Conservation (phyloP, 768 basidiomycete genomes). For the Pleurotus tuber-regium region DNA sequence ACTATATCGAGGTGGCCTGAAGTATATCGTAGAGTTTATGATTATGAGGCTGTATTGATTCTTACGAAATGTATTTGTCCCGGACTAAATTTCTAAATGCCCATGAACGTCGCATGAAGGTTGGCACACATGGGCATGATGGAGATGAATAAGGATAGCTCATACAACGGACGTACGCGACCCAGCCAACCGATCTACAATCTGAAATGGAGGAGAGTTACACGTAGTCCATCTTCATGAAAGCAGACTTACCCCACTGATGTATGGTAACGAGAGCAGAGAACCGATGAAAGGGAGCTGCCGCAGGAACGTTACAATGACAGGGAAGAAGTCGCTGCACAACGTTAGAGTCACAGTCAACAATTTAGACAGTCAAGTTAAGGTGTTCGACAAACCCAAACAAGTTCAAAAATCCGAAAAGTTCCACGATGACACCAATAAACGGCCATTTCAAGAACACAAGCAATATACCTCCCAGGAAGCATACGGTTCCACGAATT, state of each 20-base stretch:
- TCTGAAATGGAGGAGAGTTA: slow-evolving; percentile 46
- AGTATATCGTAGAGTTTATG: background rate
- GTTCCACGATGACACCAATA: slow-evolving; percentile 89
- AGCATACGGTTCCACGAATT: slow-evolving; percentile 84
- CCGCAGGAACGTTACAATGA: slow-evolving; percentile 93
- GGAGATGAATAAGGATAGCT: slow-evolving; percentile 19
- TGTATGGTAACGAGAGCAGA: slow-evolving; percentile 81
- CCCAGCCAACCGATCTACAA: slow-evolving; percentile 77
- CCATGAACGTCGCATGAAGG: too few relatives aligned
- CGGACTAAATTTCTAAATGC: too few relatives aligned
- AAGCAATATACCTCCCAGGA: slow-evolving; percentile 86
- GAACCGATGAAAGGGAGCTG: slow-evolving; percentile 93
- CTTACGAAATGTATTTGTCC: background rate
- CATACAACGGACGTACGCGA: slow-evolving; percentile 74
- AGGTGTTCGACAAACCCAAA: slow-evolving; percentile 71
- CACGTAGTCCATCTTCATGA: too few relatives aligned
- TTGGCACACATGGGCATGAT: too few relatives aligned
- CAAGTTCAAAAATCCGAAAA: slow-evolving; percentile 94
- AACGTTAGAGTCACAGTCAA: background rate
- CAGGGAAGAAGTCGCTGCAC: slow-evolving; percentile 97
- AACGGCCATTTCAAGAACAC: slow-evolving; percentile 97
- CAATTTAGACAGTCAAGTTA: too few relatives aligned
- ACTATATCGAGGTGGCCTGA: slow-evolving; percentile 17
- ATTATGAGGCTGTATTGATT: background rate
- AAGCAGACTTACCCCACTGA: slow-evolving; percentile 65